Evolutionary conservation across 1,284 basidiomycete genomes (phyloP).

Genomic region (Pyrrhoderma noxium): DNA sequence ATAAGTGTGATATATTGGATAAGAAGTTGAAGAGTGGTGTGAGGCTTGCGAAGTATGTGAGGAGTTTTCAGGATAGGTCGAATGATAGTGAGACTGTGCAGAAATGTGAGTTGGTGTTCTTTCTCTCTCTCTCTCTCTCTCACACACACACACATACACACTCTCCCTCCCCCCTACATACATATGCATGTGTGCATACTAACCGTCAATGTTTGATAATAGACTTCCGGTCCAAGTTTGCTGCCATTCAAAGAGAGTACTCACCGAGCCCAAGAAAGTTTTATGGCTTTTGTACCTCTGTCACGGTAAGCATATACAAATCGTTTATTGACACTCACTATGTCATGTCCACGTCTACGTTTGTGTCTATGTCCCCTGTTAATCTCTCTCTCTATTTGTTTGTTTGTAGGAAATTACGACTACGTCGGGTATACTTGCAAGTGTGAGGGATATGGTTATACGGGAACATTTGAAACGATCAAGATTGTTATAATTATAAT

Average conservation of each 20-base stretch:
- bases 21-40: constrained; percentile 45
- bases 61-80: constrained; percentile 39
- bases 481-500: constrained; percentile 40
- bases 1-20: constrained; percentile 56
- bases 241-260: constrained; percentile 21
- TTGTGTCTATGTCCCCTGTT: no score
- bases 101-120: constrained; percentile 35
- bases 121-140: neutral
- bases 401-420: constrained; percentile 54
- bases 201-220: constrained; percentile 21
- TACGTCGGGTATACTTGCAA: constrained; percentile 70
- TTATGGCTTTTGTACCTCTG: constrained; percentile 72
- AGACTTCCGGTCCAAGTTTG: constrained; percentile 23
- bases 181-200: constrained; percentile 9
- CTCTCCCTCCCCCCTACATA: neutral
- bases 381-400: neutral
- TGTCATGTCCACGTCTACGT: no score
- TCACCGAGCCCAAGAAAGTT: constrained; percentile 40
- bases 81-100: constrained; percentile 47
- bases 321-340: neutral
- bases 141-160: no score
- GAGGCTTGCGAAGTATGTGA: constrained; percentile 46
- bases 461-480: constrained; percentile 60
- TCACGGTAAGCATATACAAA: constrained; percentile 43
- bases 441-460: constrained; percentile 65